Base-by-base conservation (phyloP, 106 monocot species). In the Triglochin maritima region DNA sequence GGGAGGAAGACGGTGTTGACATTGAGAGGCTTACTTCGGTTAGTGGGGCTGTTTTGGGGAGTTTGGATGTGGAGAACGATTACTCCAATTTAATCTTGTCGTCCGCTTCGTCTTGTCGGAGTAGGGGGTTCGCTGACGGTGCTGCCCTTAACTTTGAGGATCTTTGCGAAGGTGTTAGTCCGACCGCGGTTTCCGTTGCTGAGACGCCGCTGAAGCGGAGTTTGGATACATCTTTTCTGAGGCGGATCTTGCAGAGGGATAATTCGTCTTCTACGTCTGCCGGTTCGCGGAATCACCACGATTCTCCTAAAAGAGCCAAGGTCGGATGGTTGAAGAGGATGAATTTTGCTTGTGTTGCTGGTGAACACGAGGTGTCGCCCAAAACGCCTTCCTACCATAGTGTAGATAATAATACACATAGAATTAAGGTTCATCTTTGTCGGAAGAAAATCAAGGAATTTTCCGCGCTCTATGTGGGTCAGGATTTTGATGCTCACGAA, bases 401-500 rank as follows among this genome's bases (percentile, higher is more conserved):
- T 43, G 46, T 44, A 6, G 60, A 50, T 29, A 63, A 14, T 9
- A 75, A 14, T 12, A 12, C 76, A 62, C 69, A 69, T 12, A 82
- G 72, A 79, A 69, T 95, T 69, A 90, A 72, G 52, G 89, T 89
- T 4, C 79, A 61, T 17, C 49, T 67, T 5, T 60, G 63, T 16
- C 83, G 62, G 72, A 95, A 87, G 76, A 69, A 59, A 55, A 77
- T 60, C 13, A 95, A 80, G 78, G 90, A 96, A 63, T 83, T 96
- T 57, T 87, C 96, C 14, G 87, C 85, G 10, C 77, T 90, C n/a
- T 84, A 83, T 69, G 82, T 17, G 56, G 76, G 78, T 17, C 87
- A 90, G 72, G 85, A 84, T 14, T 71, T 96, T 63, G 78, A 77
- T 68, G 90, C 88, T 9, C 96, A 96, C 70, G 65, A 84, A 12